phyloP scores from a whole-genome alignment of 768 basidiomycete genomes.

The Crepidotus variabilis region DNA sequence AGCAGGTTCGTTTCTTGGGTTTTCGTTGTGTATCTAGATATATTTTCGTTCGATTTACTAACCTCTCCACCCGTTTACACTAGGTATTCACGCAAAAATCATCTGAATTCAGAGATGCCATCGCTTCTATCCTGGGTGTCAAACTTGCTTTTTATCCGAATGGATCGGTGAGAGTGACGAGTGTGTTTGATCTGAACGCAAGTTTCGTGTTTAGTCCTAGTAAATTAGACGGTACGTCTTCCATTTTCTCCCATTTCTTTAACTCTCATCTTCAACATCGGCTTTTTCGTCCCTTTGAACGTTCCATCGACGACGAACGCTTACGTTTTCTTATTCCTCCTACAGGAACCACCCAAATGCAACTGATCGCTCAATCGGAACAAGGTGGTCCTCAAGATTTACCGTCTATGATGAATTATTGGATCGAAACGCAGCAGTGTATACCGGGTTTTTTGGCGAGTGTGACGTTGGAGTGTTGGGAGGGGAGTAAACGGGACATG shows the following conservation, averaged over 20 bases:
- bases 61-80: conserved; percentile 4
- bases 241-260: too few relatives aligned
- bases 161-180: conserved; percentile 85
- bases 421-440: conserved; percentile 83
- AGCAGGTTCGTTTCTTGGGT: conserved; percentile 52
- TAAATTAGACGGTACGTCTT: conserved; percentile 8
- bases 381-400: conserved; percentile 71
- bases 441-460: conserved; percentile 89
- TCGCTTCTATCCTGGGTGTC: conserved; percentile 85
- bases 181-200: conserved; percentile 83
- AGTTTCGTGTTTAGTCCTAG: conserved; percentile 83
- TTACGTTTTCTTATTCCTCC: conserved; percentile 17
- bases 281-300: too few relatives aligned
- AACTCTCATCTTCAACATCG: too few relatives aligned
- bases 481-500: conserved; percentile 27
- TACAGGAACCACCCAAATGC: conserved; percentile 53
- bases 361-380: conserved; percentile 66
- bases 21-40: not conserved
- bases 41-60: not conserved
- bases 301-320: too few relatives aligned
- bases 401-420: conserved; percentile 73
- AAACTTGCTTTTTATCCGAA: conserved; percentile 91
- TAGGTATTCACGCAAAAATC: conserved; percentile 86
- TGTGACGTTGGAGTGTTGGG: conserved; percentile 85
- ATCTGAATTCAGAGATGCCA: conserved; percentile 88